Evolutionary conservation across 108 stramenopile genomes (phyloP), one percentile per base, ranked within the genome.

Genomic region (Fragilaria crotonensis): DNA sequence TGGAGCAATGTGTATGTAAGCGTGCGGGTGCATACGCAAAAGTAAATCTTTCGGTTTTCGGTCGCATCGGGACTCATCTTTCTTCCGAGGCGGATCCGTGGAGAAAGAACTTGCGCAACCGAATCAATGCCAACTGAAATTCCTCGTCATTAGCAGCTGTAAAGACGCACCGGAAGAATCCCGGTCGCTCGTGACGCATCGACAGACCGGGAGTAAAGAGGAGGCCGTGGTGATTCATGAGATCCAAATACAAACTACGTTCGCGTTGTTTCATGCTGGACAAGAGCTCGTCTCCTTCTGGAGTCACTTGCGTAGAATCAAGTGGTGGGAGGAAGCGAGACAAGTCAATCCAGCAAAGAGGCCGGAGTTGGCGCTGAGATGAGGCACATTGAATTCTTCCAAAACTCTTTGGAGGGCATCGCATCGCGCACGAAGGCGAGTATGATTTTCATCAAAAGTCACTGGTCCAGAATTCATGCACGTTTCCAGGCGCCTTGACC

Each of bases 161-260:
- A 56, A 93, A 93, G 3, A 93, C 92, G 64, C 79, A 86, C 20
- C 92, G 77, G 57, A 93, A 93, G 59, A 84, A 93, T 4, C 92
- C 92, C 5, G 87, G 80, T 23, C 55, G 54, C 69, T 89, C 85
- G 62, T 80, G 84, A 57, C 77, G 72, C 88, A 88, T 93, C 52
- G 80, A 84, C 44, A 68, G 63, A 2, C 92, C 92, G 30, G 92
- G 92, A 9, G 92, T 93, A 28, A 93, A 81, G 14, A 85, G 53
- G 22, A 89, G 62, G n/a, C 92, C 92, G 70, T 73, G 73, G 30
- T 89, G 71, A 44, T 80, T 59, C 76, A 93, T 68, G 17, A 90
- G 57, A 28, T 72, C 71, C 51, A 88, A 31, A 54, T 89, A 92
- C 29, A 92, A 60, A 25, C 52, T 33, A n/a, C 87, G 75, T 60